Percentiles rank a stretch among this genome's conserved stretches.
These are phyloP conservation scores for Oryza glaberrima DNA, from an alignment of 176 grass and related monocot species.

Conservation along the genomic window DNA sequence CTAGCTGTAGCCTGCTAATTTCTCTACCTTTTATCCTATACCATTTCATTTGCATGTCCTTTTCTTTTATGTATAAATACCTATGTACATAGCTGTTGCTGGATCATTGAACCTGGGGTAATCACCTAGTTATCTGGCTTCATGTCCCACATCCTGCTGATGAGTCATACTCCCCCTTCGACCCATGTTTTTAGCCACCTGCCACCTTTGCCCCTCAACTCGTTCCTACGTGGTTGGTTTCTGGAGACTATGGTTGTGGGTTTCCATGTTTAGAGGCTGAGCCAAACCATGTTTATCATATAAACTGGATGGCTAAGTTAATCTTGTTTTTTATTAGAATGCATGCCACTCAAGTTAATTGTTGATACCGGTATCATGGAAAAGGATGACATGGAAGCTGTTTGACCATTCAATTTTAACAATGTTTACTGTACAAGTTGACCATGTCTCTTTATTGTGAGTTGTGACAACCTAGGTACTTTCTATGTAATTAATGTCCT, in stretches of 20 bases:
- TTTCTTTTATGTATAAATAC: not conserved
- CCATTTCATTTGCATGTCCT: not conserved
- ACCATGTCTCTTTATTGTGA: constrained; percentile 3
- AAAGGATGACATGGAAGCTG: not conserved
- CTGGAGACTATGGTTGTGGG: not conserved
- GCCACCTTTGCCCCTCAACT: not conserved
- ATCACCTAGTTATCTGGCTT: not conserved
- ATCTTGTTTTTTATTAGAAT: constrained; percentile 7
- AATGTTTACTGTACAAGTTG: constrained; percentile 19
- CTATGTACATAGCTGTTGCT: not conserved
- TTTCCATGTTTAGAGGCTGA: not conserved
- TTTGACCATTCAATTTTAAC: not conserved
- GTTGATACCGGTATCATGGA: constrained; percentile 2
- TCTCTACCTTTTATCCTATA: not conserved
- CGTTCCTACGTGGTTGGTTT: not conserved
- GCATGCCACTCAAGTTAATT: not conserved
- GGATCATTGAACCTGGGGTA: not conserved
- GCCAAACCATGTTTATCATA: not conserved
- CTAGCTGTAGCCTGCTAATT: not conserved
- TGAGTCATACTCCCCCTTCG: not conserved
- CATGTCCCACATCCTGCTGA: not conserved
- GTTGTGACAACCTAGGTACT: not conserved
- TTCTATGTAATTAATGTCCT: constrained; percentile 2
- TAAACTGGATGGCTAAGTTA: not conserved
- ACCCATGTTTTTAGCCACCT: not conserved